Conservation (phyloP, 1,284 basidiomycete species). For the Mycena sp. region DNA sequence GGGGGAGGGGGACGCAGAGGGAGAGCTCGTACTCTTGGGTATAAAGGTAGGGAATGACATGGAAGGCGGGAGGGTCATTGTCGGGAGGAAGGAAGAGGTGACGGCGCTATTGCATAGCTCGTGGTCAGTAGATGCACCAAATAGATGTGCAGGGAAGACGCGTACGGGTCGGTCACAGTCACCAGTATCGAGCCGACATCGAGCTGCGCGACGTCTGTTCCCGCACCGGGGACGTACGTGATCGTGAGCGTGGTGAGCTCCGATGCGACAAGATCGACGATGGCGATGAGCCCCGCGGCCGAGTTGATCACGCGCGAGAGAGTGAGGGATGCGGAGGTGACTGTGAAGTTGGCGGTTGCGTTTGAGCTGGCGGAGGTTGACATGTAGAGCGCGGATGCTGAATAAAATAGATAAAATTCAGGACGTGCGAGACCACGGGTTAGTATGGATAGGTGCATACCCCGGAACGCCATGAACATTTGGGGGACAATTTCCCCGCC, state of each 20-base stretch:
- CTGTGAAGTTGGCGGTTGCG: conserved; percentile 61
- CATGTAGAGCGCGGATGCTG: conserved; percentile 59
- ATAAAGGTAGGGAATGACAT: conserved; percentile 49
- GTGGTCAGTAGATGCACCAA: conserved; percentile 5
- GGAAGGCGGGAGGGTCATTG: conserved; percentile 52
- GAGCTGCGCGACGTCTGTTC: conserved; percentile 45
- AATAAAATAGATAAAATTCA: neutral
- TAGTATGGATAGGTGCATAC: conserved; percentile 42
- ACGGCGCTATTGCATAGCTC: conserved; percentile 41
- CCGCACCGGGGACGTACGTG: conserved; percentile 49
- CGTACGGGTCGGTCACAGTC: conserved; percentile 55
- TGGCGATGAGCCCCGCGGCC: conserved; percentile 48
- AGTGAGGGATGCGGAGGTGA: conserved; percentile 52
- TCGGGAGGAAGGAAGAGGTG: conserved; percentile 55
- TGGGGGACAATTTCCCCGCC: conserved; percentile 60
- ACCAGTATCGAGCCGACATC: conserved; percentile 56
- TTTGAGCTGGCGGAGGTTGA: conserved; percentile 57
- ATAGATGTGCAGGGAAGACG: conserved; percentile 38
- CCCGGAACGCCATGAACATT: conserved; percentile 63
- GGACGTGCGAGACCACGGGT: neutral
- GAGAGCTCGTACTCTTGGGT: conserved; percentile 33
- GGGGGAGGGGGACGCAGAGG: conserved; percentile 33
- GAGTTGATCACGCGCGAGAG: conserved; percentile 49
- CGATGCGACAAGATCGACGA: conserved; percentile 51
- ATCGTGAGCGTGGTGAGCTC: conserved; percentile 55